Conservation (phyloP, 2,329 filamentous ascomycete species). For the Aotearoamyces nothofagi region DNA sequence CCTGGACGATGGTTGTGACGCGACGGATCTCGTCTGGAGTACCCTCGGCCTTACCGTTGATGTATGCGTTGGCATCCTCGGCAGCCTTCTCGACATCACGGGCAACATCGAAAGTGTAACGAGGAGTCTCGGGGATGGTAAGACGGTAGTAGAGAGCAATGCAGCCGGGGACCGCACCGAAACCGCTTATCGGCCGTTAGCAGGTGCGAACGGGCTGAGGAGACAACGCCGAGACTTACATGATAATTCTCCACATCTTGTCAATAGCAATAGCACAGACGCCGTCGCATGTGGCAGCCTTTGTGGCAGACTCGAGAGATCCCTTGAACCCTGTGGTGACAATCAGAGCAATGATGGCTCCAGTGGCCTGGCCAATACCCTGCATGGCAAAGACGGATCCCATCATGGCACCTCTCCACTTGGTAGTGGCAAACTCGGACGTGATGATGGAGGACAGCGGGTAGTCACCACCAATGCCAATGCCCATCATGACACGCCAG, state of each 20-base stretch:
- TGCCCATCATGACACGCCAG: constrained; percentile 61
- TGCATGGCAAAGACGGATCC: constrained; percentile 79
- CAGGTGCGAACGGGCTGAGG: too few relatives aligned
- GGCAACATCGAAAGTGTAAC: constrained; percentile 73
- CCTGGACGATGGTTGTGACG: constrained; percentile 37
- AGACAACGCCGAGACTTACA: too few relatives aligned
- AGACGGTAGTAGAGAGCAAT: constrained; percentile 72
- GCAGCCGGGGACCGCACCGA: constrained; percentile 66
- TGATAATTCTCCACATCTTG: constrained; percentile 66
- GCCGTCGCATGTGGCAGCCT: constrained; percentile 41
- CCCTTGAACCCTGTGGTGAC: constrained; percentile 57
- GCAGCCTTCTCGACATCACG: constrained; percentile 61
- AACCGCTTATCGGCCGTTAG: too few relatives aligned
- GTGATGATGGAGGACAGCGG: constrained; percentile 73
- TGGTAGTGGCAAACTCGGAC: constrained; percentile 75
- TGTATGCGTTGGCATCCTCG: constrained; percentile 61
- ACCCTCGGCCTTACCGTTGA: constrained; percentile 46
- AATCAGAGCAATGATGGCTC: constrained; percentile 63
- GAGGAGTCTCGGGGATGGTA: constrained; percentile 76
- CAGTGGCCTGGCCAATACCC: constrained; percentile 64
- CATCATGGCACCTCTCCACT: constrained; percentile 81
- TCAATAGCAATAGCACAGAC: constrained; percentile 57
- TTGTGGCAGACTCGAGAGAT: constrained; percentile 35
- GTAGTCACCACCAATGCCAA: constrained; percentile 59
- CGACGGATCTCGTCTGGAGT: constrained; percentile 51